Evolutionary conservation across 495 filamentous ascomycete species (phyloP).

Genomic region (Hyaloscypha hepaticicola): DNA sequence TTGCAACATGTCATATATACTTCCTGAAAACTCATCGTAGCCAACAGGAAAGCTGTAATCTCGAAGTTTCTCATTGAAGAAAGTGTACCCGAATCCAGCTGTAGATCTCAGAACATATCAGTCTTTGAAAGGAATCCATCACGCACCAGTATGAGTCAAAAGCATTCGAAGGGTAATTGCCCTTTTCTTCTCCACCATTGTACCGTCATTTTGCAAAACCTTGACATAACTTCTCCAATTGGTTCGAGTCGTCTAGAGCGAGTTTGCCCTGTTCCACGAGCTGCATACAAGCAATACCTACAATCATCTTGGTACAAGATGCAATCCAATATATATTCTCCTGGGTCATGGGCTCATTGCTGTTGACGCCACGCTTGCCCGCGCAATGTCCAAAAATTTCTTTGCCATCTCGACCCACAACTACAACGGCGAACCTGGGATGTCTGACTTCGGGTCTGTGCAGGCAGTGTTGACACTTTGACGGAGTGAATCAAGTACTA

Average conservation of each 20-base stretch:
- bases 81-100: conserved; percentile 52
- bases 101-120: conserved; percentile 28
- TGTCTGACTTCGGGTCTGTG: conserved; percentile 35
- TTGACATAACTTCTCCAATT: conserved; percentile 48
- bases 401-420: not conserved
- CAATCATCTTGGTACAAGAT: conserved; percentile 58
- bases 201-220: conserved; percentile 40
- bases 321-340: conserved; percentile 59
- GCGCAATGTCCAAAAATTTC: not conserved
- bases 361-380: not conserved
- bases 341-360: conserved; percentile 39
- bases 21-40: conserved; percentile 55
- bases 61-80: conserved; percentile 53
- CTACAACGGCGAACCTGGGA: not conserved
- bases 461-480: conserved; percentile 36
- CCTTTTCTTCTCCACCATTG: conserved; percentile 48
- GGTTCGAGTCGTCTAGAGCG: conserved; percentile 48
- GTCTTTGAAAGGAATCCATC: conserved; percentile 13
- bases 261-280: conserved; percentile 53
- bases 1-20: conserved; percentile 41
- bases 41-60: conserved; percentile 48
- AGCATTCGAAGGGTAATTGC: conserved; percentile 63
- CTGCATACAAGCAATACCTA: conserved; percentile 59
- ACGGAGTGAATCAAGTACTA: not conserved
- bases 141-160: conserved; percentile 53